Conservation (phyloP, 163 green algal genomes). For the Scenedesmus sp. region DNA sequence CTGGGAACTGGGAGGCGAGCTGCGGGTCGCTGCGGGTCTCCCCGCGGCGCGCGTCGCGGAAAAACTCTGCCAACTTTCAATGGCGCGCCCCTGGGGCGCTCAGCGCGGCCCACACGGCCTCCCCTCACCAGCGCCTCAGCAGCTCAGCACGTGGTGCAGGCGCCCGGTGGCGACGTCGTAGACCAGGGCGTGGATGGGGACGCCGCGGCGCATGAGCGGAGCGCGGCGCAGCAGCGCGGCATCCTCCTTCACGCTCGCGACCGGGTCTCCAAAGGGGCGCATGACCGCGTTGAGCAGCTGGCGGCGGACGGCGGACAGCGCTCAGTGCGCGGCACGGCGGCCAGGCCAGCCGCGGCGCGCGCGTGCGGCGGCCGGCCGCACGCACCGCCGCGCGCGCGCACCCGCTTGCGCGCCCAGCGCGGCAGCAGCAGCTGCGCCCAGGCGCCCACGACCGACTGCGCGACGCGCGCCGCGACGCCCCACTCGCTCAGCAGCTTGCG, state of each 20-base stretch:
- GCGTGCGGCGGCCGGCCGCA: too few relatives aligned
- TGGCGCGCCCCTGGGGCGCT: background rate
- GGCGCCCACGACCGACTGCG: background rate
- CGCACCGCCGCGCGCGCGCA: too few relatives aligned
- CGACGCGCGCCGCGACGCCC: background rate
- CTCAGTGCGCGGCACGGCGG: background rate
- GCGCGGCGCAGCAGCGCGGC: conserved; percentile 34
- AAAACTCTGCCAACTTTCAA: too few relatives aligned
- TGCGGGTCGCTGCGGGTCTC: too few relatives aligned
- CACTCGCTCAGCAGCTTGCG: conserved; percentile 36
- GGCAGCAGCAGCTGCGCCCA: conserved; percentile 31
- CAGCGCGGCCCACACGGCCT: background rate
- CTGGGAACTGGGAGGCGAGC: too few relatives aligned
- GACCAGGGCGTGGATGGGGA: conserved; percentile 42
- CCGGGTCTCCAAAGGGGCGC: conserved; percentile 24
- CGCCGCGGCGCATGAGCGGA: conserved; percentile 32
- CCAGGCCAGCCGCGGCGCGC: too few relatives aligned
- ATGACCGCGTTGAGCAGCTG: conserved; percentile 32
- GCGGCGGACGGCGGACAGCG: background rate
- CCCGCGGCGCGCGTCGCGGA: too few relatives aligned
- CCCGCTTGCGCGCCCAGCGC: conserved; percentile 16
- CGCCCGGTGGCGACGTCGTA: conserved; percentile 23
- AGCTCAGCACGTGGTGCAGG: conserved; percentile 26
- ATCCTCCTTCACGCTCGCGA: conserved; percentile 25
- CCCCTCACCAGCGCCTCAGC: background rate